phyloP scores from a whole-genome alignment of 192 early-diverging fungal species.

The Phycomyces blakesleeanus region DNA sequence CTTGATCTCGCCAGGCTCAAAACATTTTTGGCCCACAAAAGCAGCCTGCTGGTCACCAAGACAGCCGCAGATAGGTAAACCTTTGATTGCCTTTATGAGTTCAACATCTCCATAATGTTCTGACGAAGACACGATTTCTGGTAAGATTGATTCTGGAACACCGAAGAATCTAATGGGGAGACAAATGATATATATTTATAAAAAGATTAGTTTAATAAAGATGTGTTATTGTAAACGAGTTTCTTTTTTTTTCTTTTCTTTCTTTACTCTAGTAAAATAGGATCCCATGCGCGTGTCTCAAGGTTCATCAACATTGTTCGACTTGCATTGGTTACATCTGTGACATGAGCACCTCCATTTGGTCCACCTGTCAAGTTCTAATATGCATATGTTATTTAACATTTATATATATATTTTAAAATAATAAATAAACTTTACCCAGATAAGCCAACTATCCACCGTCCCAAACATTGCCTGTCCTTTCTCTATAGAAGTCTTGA shows the following conservation, averaged over 20 bases:
- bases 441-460: constrained; percentile 84
- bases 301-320: constrained; percentile 97
- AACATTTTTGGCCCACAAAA: constrained; percentile 90
- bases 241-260: no score
- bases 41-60: constrained; percentile 96
- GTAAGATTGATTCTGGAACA: constrained; percentile 50
- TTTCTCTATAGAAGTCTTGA: constrained; percentile 13
- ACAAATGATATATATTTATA: no score
- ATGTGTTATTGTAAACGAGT: no score
- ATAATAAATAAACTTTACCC: constrained; percentile 40
- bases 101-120: constrained; percentile 67
- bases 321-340: constrained; percentile 93
- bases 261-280: constrained; percentile 56
- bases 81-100: constrained; percentile 53
- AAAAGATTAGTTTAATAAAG: no score
- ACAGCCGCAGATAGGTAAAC: constrained; percentile 77
- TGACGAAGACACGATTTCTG: constrained; percentile 77
- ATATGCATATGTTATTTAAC: background rate
- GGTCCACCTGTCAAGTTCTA: constrained; percentile 82
- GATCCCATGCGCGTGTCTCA: constrained; percentile 74
- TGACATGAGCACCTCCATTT: constrained; percentile 68
- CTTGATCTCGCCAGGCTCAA: constrained; percentile 80
- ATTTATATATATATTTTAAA: background rate
- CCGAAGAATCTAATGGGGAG: constrained; percentile 52
- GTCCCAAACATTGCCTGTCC: constrained; percentile 56